Evolutionary conservation across 495 filamentous ascomycete genomes (phyloP).

Genomic region (Aspergillus biplanus): DNA sequence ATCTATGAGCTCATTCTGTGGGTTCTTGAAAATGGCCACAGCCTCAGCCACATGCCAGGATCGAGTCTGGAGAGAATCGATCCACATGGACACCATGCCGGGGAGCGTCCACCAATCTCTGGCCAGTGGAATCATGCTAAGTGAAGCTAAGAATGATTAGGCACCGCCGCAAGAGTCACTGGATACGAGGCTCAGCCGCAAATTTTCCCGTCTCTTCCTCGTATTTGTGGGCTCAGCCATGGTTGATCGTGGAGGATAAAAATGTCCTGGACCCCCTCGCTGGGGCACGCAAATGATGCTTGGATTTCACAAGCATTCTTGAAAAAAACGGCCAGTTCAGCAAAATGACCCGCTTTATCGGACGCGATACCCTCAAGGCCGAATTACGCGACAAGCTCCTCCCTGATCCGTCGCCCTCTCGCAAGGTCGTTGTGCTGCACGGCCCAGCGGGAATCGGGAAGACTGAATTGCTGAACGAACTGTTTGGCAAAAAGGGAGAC

Average conservation of each 20-base stretch:
- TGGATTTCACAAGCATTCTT: not conserved
- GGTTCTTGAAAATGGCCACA: no score
- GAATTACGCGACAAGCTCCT: not conserved
- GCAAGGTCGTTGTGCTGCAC: not conserved
- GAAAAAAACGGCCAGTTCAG: not conserved
- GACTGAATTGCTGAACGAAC: not conserved
- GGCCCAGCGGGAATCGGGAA: not conserved
- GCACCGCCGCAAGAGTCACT: not conserved
- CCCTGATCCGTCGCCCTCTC: not conserved
- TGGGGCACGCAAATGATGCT: not conserved
- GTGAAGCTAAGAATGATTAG: no score
- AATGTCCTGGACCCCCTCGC: not conserved
- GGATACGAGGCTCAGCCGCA: not conserved
- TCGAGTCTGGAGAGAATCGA: no score
- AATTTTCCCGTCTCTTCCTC: not conserved
- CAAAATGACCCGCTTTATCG: not conserved
- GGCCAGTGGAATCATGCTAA: no score
- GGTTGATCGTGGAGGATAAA: not conserved
- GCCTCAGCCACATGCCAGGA: no score
- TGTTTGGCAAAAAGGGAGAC: not conserved
- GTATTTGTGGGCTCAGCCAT: not conserved
- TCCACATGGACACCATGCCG: no score
- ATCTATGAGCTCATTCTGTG: no score
- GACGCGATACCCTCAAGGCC: not conserved
- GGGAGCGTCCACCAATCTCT: no score